These are phyloP conservation scores for Neopestalotiopsis rosae DNA, from an alignment of 2,329 filamentous ascomycete genomes.

Conservation along the genomic window DNA sequence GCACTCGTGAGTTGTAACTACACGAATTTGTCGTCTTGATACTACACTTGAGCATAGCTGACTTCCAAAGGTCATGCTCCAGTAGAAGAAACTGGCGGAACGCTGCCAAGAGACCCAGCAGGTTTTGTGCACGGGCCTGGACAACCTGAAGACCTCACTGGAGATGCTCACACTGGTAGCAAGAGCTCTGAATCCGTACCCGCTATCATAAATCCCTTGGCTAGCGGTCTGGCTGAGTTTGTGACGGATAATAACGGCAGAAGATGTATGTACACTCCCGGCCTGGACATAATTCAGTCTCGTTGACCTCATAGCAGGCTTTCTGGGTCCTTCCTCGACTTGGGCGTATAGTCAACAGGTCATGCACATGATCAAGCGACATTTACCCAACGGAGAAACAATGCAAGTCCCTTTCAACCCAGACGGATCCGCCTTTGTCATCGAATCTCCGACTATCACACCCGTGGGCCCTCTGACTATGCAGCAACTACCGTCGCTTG, in stretches of 20 bases:
- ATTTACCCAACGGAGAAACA: not conserved
- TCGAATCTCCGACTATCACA: not conserved
- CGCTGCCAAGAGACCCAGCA: not conserved
- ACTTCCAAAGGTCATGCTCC: not conserved
- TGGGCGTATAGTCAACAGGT: not conserved
- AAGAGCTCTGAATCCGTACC: not conserved
- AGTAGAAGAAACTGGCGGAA: not conserved
- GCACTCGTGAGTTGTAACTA: not conserved
- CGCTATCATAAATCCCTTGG: not conserved
- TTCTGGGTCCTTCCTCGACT: not conserved
- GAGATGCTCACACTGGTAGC: not conserved
- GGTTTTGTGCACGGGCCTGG: not conserved
- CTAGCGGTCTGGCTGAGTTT: not conserved
- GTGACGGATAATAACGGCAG: not conserved
- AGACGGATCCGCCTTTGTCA: not conserved
- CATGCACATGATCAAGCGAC: not conserved
- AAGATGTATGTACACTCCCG: not conserved
- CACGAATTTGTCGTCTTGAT: not conserved
- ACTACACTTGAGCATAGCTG: not conserved
- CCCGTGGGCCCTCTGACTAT: not conserved
- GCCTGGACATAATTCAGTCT: not conserved
- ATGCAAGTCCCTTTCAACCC: not conserved
- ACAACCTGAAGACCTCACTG: not conserved
- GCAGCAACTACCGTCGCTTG: not conserved
- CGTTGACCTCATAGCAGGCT: not conserved